phyloP scores from a whole-genome alignment of 2,329 filamentous ascomycete genomes.

The Pezizomycotina sp. region DNA sequence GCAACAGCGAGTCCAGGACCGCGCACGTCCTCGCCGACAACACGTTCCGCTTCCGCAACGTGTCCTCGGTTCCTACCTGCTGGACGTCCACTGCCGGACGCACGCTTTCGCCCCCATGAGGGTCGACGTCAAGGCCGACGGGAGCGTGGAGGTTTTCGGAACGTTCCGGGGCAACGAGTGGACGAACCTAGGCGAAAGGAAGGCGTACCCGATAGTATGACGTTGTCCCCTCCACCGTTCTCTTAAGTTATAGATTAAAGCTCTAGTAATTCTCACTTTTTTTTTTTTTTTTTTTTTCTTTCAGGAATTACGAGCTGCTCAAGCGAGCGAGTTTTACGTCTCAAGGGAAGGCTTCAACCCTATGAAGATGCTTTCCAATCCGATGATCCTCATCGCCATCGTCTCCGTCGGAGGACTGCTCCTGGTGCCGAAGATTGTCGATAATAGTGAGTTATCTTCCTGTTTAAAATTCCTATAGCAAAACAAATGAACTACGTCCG shows the following conservation, averaged over 20 bases:
- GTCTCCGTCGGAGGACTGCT: constrained; percentile 70
- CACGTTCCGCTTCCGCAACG: constrained; percentile 16
- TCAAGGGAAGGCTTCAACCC: constrained; percentile 33
- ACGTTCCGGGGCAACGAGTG: constrained; percentile 81
- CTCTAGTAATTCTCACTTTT: constrained; percentile 1
- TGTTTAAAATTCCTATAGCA: too few relatives aligned
- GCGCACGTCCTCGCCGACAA: constrained; percentile 16
- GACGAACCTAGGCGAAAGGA: constrained; percentile 61
- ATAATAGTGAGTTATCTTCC: constrained; percentile 57
- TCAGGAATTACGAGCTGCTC: not conserved
- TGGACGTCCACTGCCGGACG: constrained; percentile 60
- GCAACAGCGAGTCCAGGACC: constrained; percentile 11
- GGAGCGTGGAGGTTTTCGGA: constrained; percentile 50
- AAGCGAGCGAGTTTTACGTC: constrained; percentile 64
- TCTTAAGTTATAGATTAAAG: too few relatives aligned
- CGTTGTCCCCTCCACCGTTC: constrained; percentile 3
- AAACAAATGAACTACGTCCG: too few relatives aligned
- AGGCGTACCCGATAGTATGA: constrained; percentile 49
- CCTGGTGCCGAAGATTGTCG: constrained; percentile 86
- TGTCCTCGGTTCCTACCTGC: constrained; percentile 52
- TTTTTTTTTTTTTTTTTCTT: constrained; percentile 6
- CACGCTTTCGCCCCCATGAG: constrained; percentile 63
- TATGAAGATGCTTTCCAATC: constrained; percentile 38
- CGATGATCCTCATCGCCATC: constrained; percentile 87
- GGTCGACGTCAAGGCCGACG: constrained; percentile 48